A percentile compares a stretch with the other conserved stretches of the same genome.
Conservation (phyloP, 2,329 filamentous ascomycete species). For the Aspergillus latus region DNA sequence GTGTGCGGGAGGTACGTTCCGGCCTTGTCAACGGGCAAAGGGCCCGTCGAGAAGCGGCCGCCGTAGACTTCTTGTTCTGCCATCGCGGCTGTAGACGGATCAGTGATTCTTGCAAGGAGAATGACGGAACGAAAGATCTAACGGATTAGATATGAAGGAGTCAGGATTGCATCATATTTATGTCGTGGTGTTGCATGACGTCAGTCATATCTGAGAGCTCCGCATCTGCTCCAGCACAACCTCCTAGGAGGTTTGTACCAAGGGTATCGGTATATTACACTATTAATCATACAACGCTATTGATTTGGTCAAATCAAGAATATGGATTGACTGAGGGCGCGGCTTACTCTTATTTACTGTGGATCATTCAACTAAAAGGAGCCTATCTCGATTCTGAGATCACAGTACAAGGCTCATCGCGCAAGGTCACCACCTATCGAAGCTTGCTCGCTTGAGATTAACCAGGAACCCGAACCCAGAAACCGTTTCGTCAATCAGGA, state of each 20-base stretch:
- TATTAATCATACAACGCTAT: no score
- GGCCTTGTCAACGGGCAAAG: not conserved
- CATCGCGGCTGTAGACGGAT: not conserved
- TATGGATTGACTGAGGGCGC: no score
- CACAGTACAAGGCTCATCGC: no score
- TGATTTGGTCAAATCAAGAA: no score
- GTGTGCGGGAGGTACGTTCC: not conserved
- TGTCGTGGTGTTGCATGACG: not conserved
- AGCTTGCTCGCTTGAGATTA: no score
- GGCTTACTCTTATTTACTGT: no score
- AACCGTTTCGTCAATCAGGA: no score
- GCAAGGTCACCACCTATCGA: no score
- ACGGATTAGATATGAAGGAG: not conserved
- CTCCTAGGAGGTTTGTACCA: not conserved
- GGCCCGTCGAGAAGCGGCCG: not conserved
- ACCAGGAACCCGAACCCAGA: no score
- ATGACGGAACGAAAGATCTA: not conserved
- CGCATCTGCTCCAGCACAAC: not conserved
- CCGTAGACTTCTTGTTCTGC: conserved; percentile 8
- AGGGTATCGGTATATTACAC: no score
- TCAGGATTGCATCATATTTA: conserved; percentile 2
- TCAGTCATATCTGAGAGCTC: not conserved
- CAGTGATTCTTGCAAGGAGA: not conserved
- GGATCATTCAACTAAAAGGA: no score
- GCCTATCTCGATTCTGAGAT: no score